Base-by-base conservation (phyloP, 257 asterid genomes). In the Solanum virginianum region DNA sequence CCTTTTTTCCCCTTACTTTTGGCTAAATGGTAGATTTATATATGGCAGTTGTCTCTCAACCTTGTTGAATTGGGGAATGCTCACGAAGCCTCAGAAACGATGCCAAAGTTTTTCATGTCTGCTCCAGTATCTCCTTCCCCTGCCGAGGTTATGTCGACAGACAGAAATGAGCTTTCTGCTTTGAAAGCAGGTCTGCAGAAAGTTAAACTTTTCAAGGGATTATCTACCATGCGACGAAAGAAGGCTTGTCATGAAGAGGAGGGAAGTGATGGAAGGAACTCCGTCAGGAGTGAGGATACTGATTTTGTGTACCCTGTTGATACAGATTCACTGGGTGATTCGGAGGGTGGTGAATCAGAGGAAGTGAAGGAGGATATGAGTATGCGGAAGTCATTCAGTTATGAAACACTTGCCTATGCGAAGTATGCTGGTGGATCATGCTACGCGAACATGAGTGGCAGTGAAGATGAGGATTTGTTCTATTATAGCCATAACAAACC, bases 401-500 rank as follows among this genome's bases (percentile, higher is more conserved):
- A 95, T 81, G 97, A 91, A 49, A 89, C 96, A 39, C 87, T 95
- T 88, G 94, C 92, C 8, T 87, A 80, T 84, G 96, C 92, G 60
- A 95, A 95, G 86, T 91, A 89, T 87, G 97, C 91, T 9, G 94
- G 98, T 68, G 91, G 59, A 7, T 80, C 86, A 45, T 84, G 56
- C 68, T 85, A 83, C 80, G 85, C 90, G 5, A 91, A 91, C 87
- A 89, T 91, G 1, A 91, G 93, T 60, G 60, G 91, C 43, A 90
- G 93, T 51, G 95, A 93, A 84, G 94, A 95, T 24, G 97, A 93
- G 85, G 98, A 93, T 74, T 91, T 87, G 95, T 59, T 94, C 59
- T 90, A 91, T 54, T 90, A 89, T 81, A 91, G 89, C 86, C 87
- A 90, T 83, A 85, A 71, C 11, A 87, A 65, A 47, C 49, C 89